Evolutionary conservation across 2,329 filamentous ascomycete species (phyloP).

Genomic region (Aspergillus flavus): DNA sequence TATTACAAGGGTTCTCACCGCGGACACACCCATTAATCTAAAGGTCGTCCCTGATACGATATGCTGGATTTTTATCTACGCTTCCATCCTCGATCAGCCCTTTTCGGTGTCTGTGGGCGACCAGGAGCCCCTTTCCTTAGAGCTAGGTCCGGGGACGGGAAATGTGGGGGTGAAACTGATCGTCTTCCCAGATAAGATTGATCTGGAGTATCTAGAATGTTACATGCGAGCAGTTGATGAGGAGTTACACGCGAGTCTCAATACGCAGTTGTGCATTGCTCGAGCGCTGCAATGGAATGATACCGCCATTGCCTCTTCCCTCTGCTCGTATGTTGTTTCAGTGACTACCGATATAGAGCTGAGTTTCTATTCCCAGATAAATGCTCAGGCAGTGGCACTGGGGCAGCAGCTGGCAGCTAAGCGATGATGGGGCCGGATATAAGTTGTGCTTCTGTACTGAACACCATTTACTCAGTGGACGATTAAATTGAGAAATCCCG

Average conservation of each 20-base stretch:
- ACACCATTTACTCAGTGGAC: no score
- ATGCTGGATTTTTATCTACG: neutral
- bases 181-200: neutral
- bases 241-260: neutral
- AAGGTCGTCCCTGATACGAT: neutral
- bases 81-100: neutral
- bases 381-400: constrained; percentile 6
- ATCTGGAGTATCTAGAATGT: neutral
- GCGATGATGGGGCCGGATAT: constrained; percentile 1
- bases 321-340: constrained; percentile 2
- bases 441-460: neutral
- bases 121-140: neutral
- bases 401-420: constrained; percentile 11
- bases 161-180: neutral
- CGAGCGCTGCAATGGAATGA: neutral
- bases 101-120: neutral
- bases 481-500: no score
- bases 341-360: neutral
- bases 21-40: neutral
- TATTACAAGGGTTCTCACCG: neutral
- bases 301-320: neutral
- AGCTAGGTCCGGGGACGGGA: neutral
- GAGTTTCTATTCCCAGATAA: neutral
- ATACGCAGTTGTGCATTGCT: constrained; percentile 9
- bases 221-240: neutral